Conservation (phyloP, 1,139 yeast species). For the Kurtzmaniella natalensis region DNA sequence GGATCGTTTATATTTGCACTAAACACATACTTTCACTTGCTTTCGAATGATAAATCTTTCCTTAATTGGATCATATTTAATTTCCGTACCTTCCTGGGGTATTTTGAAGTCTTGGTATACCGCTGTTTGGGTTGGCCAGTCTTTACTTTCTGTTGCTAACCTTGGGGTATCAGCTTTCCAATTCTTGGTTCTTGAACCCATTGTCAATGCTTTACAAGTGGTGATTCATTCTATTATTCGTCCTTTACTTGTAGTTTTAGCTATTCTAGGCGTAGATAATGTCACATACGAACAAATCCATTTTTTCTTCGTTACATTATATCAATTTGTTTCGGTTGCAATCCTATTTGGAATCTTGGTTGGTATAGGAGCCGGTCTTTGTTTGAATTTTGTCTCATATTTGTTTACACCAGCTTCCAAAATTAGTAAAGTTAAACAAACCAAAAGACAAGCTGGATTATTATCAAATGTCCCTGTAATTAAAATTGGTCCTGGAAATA, state of each 20-base stretch:
- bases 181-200: neutral
- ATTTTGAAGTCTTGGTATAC: too few species aligned
- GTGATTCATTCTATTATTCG: neutral
- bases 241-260: neutral
- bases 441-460: too few species aligned
- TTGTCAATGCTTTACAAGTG: neutral
- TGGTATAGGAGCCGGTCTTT: slow-evolving; percentile 17
- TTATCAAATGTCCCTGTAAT: too few species aligned
- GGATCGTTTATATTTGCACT: too few species aligned
- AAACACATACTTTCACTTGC: too few species aligned
- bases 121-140: too few species aligned
- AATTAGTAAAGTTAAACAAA: too few species aligned
- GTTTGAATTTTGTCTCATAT: slow-evolving; percentile 4
- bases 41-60: too few species aligned
- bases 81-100: too few species aligned
- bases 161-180: neutral
- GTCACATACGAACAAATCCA: slow-evolving; percentile 9
- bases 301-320: slow-evolving; percentile 14
- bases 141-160: too few species aligned
- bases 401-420: slow-evolving; percentile 7
- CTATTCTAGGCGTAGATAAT: neutral
- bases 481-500: too few species aligned
- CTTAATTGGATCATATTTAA: too few species aligned
- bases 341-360: slow-evolving; percentile 19
- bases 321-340: slow-evolving; percentile 22